These are phyloP conservation scores for Scytalidium sp. DNA, from an alignment of 2,329 filamentous ascomycete genomes.

Conservation along the genomic window DNA sequence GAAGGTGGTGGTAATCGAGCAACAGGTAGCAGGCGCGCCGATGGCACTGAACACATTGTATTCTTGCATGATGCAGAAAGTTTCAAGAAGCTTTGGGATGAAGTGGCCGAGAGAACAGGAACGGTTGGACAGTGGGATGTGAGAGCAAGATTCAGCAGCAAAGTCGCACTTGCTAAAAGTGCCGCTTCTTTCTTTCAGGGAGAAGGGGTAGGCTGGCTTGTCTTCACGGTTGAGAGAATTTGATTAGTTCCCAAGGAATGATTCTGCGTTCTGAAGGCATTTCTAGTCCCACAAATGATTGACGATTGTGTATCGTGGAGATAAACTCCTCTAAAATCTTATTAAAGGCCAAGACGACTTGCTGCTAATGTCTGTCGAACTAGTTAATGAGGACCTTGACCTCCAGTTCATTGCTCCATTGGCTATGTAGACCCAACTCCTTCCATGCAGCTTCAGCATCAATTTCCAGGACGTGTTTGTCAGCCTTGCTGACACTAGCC, in stretches of 20 bases:
- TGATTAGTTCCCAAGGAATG: slow-evolving; percentile 1
- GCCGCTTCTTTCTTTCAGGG: slow-evolving; percentile 8
- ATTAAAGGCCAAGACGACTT: too few species aligned
- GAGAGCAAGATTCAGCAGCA: slow-evolving; percentile 1
- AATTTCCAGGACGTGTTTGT: slow-evolving; percentile 66
- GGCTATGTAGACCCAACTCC: slow-evolving; percentile 63
- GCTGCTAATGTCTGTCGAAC: neutral
- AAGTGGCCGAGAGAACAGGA: neutral
- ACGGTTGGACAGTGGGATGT: slow-evolving; percentile 3
- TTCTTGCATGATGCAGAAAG: neutral
- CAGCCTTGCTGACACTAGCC: slow-evolving; percentile 53
- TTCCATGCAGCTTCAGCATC: slow-evolving; percentile 77
- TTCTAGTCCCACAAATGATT: too few species aligned
- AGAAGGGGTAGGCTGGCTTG: slow-evolving; percentile 10
- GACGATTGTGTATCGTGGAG: too few species aligned
- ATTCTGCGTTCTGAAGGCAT: neutral
- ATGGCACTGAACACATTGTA: neutral
- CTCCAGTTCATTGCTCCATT: slow-evolving; percentile 78
- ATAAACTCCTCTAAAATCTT: too few species aligned
- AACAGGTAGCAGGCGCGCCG: neutral
- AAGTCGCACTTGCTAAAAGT: neutral
- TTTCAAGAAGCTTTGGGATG: neutral
- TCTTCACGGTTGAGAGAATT: slow-evolving; percentile 7
- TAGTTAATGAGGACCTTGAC: slow-evolving; percentile 40
- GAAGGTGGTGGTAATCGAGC: neutral